Base-by-base conservation (phyloP, 2,329 filamentous ascomycete genomes). In the Aspergillus sojae region DNA sequence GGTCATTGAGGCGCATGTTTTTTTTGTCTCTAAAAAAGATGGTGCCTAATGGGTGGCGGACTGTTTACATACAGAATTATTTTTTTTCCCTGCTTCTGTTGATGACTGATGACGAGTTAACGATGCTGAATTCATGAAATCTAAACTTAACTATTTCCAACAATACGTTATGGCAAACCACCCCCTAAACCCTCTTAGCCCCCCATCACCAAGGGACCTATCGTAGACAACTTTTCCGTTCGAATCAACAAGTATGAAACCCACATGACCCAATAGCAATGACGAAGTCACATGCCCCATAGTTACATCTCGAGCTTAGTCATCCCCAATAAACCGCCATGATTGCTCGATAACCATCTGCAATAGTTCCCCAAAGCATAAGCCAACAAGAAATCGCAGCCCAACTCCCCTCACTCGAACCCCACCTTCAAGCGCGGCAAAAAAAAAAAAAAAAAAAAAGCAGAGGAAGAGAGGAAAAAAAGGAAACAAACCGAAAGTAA, bases 11-110 rank as follows among this genome's bases (percentile, higher is more conserved):
- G 26, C 50, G 61, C 61, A 50, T n/a, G 32, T 50, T 39, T 58
- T 41, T 41, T n/a, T 14, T 23, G 4, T 48, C 6, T 48, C 6
- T 26, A 46, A 3, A 14, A 59, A 59, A 36, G 34, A 63, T 39
- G 57, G 52, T 55, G 43, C 57, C 34, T 59, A 61, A 58, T 60
- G 61, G 63, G 63, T 57, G 62, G 62, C 60, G 45, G 60, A 52
- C 14, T 59, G 39, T 59, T 23, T 14, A 30, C 28, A 28, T 41
- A 23, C 48, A 54, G 48, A 45, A 48, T 41, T 41, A n/a, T 41
- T 41, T 11, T 23, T 30, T 30, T 23, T 3, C 9, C 23, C 54
- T 28, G 34, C 26, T 52, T 30, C 32, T 26, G 10, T 32, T 60
- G 48, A 60, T 53, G 58, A 60, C 21, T 60, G 36, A 60, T 52